Base-by-base conservation (phyloP, 1,284 basidiomycete genomes). In the Hypsizygus ulmarius region DNA sequence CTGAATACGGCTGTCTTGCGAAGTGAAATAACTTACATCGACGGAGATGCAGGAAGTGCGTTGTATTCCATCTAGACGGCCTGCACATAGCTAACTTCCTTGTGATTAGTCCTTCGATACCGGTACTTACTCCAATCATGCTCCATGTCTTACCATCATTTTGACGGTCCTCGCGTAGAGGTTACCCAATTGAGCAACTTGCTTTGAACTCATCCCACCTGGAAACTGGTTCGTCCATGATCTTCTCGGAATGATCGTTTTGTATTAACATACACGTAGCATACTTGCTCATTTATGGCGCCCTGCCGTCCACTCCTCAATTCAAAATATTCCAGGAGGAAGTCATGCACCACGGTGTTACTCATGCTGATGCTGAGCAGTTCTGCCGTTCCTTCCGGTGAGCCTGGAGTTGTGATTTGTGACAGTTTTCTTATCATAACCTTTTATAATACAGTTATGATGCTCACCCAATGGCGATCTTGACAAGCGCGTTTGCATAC, bases 161-260 rank as follows among this genome's bases (percentile, higher is more conserved):
- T 25, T 45, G 35, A 53, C 21, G 12, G 12, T 15, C 29, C 27
- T 11, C 21, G 39, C 27, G n/a, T 59, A 88, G 90, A 69, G 92
- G 92, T n/a, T 93, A 92, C 64, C 91, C 92, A 7, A 94, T 95
- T 55, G 92, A 95, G 63, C 86, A 93, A 62, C 81, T 95, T 19
- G 90, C 91, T 1, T 68, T 81, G 37, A 77, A 82, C 47, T 90
- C 86, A 1, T 80, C 77, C 1, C 93, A 92, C 70, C 75, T 93
- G 28, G 91, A 95, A 63, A 78, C 81, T 12, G 70, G 72, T 72
- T 32, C 37, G 62, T 52, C 12, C 8, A 18, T 33, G 10, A 29
- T 10, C 37, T 21, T 10, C 15, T 14, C 16, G 27, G 21, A 9
- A 25, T 36, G 12, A 35, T 11, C 8, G 38, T 19, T 35, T 15